Conservation (phyloP, 305 asterid genomes). For the Fraxinus nigra region DNA sequence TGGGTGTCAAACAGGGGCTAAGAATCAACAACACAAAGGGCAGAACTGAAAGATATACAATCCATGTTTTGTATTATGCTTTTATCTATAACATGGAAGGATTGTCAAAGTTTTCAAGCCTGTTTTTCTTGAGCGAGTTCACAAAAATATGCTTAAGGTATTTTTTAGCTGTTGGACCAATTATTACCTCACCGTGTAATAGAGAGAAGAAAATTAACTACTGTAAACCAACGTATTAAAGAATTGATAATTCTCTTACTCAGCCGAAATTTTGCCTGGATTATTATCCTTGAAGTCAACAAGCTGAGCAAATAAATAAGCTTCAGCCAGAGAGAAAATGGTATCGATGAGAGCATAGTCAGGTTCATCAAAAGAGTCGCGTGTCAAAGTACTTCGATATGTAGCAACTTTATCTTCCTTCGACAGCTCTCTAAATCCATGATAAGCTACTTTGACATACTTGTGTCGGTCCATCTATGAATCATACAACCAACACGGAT, state of each 20-base stretch:
- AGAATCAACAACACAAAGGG: background rate
- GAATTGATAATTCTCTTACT: slow-evolving; percentile 35
- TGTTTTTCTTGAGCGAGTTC: background rate
- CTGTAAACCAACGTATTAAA: background rate
- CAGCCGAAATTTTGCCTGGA: slow-evolving; percentile 45
- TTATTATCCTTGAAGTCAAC: slow-evolving; percentile 53
- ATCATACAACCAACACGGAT: background rate
- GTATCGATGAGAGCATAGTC: slow-evolving; percentile 52
- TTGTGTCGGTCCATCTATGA: slow-evolving; percentile 55
- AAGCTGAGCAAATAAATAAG: slow-evolving; percentile 52
- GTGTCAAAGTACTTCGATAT: slow-evolving; percentile 45
- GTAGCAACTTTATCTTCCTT: slow-evolving; percentile 50
- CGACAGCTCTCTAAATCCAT: slow-evolving; percentile 48
- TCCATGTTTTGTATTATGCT: background rate
- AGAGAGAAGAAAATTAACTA: background rate
- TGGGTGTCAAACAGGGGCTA: too few relatives aligned
- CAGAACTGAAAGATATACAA: background rate
- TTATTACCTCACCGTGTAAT: background rate
- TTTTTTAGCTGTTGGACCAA: background rate
- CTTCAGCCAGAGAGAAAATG: slow-evolving; percentile 49
- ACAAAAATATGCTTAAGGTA: background rate
- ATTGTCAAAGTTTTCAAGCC: background rate
- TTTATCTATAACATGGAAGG: background rate
- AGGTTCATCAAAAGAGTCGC: slow-evolving; percentile 51
- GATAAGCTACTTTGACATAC: slow-evolving; percentile 55